Evolutionary conservation across 1,139 yeast species (phyloP), one percentile per base, ranked within the genome.

Genomic region (Hemisphaericaspora xylanilytica): DNA sequence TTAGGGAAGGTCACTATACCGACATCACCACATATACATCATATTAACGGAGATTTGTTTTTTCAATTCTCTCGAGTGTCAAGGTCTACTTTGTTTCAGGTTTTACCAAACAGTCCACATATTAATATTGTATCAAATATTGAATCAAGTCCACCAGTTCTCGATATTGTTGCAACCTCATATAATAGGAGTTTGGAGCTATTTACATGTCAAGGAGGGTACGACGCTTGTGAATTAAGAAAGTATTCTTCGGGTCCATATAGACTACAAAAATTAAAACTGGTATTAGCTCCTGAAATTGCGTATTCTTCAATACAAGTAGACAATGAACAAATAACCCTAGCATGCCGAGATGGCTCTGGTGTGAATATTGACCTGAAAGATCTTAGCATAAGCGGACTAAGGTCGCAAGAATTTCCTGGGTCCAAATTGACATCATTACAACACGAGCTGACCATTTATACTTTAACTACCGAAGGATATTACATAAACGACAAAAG

Each of bases 141-240:
- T 10, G 48, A 55, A 1, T 56, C 69, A 4, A 53, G 69, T 3
- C 69, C 74, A 3, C 75, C 76, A 1, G 47, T 71, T 1, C 41
- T 70, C 15, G 66, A 62, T 41, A 43, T 68, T 11, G 50, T 52
- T 15, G 11, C 28, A 2, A 14, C 8, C n/a, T 14, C 14, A 3
- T 25, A 15, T 7, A 18, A 33, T 18, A 35, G 32, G 9, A 11
- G 20, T n/a, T 30, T 40, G 3, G 49, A 49, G n/a, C 14, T 68
- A 8, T 49, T 59, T 20, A 44, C 61, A 3, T 63, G 70, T 37
- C 72, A 64, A 42, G 75, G 75, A 17, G 70, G 73, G 2, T 59
- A 63, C 43, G 58, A 61, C 16, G 59, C 66, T 29, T 69, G 74
- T 6, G 73, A 70, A 38, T 46, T 63, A 28, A 47, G 57, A 35